Evolutionary conservation across 148 eudicot species (phyloP), one percentile per base, ranked within the genome.

Genomic region (Drosera capensis): DNA sequence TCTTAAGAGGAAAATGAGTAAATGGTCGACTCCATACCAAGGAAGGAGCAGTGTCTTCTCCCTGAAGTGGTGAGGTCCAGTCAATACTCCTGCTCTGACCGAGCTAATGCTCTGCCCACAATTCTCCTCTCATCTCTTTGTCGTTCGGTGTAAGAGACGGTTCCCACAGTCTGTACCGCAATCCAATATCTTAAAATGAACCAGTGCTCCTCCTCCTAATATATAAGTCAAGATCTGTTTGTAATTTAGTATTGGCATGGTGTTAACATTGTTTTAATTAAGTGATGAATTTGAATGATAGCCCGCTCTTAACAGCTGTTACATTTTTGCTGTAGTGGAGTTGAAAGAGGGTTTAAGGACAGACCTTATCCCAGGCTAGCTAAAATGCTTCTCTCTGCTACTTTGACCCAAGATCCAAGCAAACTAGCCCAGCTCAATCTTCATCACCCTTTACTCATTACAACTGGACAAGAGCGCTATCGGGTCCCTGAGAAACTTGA

Each of bases 351-450:
- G 13, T 80, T 79, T 43, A 77, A 78, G 60, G 77, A 72, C 38
- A 88, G 68, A 66, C 53, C 68, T 34, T 62, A 48, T 47, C 96
- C 94, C 40, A 77, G 94, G 79, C 90, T 88, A 40, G 72, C 55
- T 54, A 88, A 88, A 66, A 79, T 88, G 88, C 77, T 88, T 63
- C 74, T 88, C 46, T 88, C 94, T 48, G 96, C 96, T 40, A 88
- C 96, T 16, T 62, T 88, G 41, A 88, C 94, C 30, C 86, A 79
- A 59, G 94, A 88, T 68, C 96, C 94, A 16, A 52, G 96, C 78
- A 88, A 83, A 66, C 80, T 88, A 65, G 66, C 77, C 48, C 90
- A 74, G 63, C 96, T 83, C 55, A 81, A 77, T 65, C 77, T 83
- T 48, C 96, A 83, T 57, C 90, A 77, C 60, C 96, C 96, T 50